Evolutionary conservation across 2,329 filamentous ascomycete genomes (phyloP), one percentile per base, ranked within the genome.

Genomic region (Verticillium isaacii): DNA sequence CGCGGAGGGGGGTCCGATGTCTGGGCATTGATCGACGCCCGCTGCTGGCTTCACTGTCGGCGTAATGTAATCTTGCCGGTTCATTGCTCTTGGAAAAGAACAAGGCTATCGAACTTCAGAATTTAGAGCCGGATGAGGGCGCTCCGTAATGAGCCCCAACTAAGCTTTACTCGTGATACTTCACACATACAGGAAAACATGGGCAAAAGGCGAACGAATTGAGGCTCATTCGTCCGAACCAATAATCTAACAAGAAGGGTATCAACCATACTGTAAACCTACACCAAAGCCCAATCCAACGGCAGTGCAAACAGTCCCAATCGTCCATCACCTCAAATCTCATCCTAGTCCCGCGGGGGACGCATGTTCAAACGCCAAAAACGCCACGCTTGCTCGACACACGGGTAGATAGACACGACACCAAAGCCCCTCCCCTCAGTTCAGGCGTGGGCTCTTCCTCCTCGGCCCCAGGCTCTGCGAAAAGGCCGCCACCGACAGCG

Each of bases 381-480:
- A 29, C 29, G 11, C 32, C 19, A 17, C 45, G 45, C 45, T 50
- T 23, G n/a, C 45, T 50, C 45, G 17, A 34, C 25, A 17, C 19
- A n/a, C 25, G 32, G 54, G 54, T 15, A 23, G 45, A 29, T 25
- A 56, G 54, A 56, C 54, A 17, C 41, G 11, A 50, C 17, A 29
- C 29, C 29, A 6, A 29, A 29, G 29, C 4, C 41, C 41, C 23
- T 50, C 17, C 41, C 15, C 45, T 66, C 65, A 78, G 59, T 77
- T 77, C 61, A 85, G 69, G 61, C 84, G 72, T 3, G 84, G 82
- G 65, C 84, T 86, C 76, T 85, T 85, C 70, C 84, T 80, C 71
- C 79, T 79, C 61, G 77, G 74, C 9, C 64, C 64, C 32, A 76
- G 64, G 58, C 80, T 80, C 70, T 81, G 75, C 23, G 77, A 74